Conservation (phyloP, 768 basidiomycete species). For the Leucosporidium yakuticum region DNA sequence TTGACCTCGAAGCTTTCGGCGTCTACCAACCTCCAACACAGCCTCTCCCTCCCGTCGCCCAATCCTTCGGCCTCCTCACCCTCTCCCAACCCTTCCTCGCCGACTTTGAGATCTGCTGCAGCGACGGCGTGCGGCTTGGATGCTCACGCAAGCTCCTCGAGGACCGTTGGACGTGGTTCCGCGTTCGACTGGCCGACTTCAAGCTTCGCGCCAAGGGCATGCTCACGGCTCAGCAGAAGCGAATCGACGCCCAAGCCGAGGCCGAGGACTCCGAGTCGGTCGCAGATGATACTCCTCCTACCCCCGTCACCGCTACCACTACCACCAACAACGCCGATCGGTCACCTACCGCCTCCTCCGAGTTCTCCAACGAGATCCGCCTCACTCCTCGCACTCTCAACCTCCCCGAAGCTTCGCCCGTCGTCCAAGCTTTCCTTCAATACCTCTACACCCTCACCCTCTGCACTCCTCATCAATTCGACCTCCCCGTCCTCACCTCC, state of each 20-base stretch:
- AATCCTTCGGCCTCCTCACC: constrained; percentile 74
- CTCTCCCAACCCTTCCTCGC: constrained; percentile 48
- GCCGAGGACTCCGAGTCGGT: constrained; percentile 6
- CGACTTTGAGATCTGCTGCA: constrained; percentile 88
- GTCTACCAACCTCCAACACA: constrained; percentile 78
- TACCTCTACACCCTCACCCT: constrained; percentile 87
- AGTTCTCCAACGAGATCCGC: not conserved
- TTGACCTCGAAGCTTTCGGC: constrained; percentile 60
- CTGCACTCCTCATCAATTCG: constrained; percentile 83
- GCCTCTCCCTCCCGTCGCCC: constrained; percentile 61
- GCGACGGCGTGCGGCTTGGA: constrained; percentile 74
- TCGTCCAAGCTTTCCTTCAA: constrained; percentile 81
- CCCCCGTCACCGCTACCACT: not conserved
- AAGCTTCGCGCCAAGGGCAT: constrained; percentile 12
- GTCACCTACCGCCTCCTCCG: not conserved
- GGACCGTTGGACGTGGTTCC: constrained; percentile 95
- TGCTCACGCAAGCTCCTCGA: constrained; percentile 80
- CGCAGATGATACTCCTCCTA: constrained; percentile 25
- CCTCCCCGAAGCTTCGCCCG: constrained; percentile 82
- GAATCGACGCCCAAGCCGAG: not conserved
- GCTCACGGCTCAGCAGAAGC: constrained; percentile 4
- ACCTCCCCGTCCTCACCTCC: constrained; percentile 80
- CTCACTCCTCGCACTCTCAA: constrained; percentile 55
- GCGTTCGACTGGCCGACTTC: constrained; percentile 19
- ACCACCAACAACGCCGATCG: not conserved